A percentile compares a stretch with the other conserved stretches of the same genome.
phyloP scores from a whole-genome alignment of 2,329 filamentous ascomycete genomes.

The Lecanicillium sp. region DNA sequence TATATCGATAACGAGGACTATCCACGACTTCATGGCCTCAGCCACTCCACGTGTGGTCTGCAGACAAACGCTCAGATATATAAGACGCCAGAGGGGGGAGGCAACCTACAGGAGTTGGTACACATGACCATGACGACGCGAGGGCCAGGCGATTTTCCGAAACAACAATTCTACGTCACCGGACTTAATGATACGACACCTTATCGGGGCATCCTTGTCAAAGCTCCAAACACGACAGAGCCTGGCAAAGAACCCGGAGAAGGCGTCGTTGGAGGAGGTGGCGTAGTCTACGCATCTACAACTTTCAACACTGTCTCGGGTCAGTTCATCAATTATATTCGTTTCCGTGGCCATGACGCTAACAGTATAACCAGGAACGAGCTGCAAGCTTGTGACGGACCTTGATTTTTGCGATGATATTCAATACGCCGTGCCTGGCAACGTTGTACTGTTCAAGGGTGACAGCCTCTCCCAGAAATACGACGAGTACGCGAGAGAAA shows the following conservation, averaged over 20 bases:
- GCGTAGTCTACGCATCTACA: conserved; percentile 64
- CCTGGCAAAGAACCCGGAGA: conserved; percentile 31
- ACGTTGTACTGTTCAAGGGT: conserved; percentile 56
- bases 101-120: conserved; percentile 41
- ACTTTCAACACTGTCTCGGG: conserved; percentile 74
- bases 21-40: conserved; percentile 59
- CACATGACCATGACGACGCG: conserved; percentile 62
- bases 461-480: conserved; percentile 64
- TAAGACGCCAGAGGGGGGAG: conserved; percentile 43
- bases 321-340: conserved; percentile 36
- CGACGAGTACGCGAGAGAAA: conserved; percentile 63
- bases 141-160: conserved; percentile 61
- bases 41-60: conserved; percentile 78
- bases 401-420: conserved; percentile 85
- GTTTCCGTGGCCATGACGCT: not conserved
- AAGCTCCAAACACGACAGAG: conserved; percentile 44
- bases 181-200: conserved; percentile 64
- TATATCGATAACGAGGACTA: conserved; percentile 64
- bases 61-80: conserved; percentile 58
- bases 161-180: conserved; percentile 82
- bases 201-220: conserved; percentile 70
- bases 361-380: conserved; percentile 49
- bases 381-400: conserved; percentile 80
- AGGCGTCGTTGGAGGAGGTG: conserved; percentile 60
- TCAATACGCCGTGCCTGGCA: conserved; percentile 86